Conservation (phyloP, 176 grass and related monocot species). For the Eremochloa ophiuroides region DNA sequence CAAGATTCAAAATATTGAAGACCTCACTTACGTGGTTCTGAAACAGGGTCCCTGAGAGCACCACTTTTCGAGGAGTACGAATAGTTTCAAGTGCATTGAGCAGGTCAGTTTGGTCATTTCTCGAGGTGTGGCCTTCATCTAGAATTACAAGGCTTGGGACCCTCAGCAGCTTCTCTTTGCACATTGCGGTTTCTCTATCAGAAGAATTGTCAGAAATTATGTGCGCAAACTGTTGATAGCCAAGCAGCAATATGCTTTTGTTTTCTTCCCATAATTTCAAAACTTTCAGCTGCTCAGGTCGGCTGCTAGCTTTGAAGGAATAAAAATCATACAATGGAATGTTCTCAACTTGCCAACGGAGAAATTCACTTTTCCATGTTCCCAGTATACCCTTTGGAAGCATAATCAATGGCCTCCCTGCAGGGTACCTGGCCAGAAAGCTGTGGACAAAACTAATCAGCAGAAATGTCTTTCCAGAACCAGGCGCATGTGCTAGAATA, state of each 20-base stretch:
- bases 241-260: slow-evolving; percentile 66
- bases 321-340: slow-evolving; percentile 83
- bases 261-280: slow-evolving; percentile 69
- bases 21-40: slow-evolving; percentile 89
- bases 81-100: slow-evolving; percentile 67
- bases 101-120: slow-evolving; percentile 64
- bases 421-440: slow-evolving; percentile 65
- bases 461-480: slow-evolving; percentile 91
- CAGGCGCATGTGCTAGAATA: slow-evolving; percentile 90
- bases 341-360: slow-evolving; percentile 66
- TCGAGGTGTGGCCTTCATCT: slow-evolving; percentile 90
- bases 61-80: slow-evolving; percentile 75
- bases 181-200: slow-evolving; percentile 33
- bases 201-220: slow-evolving; percentile 44
- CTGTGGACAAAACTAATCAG: slow-evolving; percentile 84
- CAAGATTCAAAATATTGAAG: slow-evolving; percentile 84
- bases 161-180: slow-evolving; percentile 54
- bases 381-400: slow-evolving; percentile 78
- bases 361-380: slow-evolving; percentile 76
- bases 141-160: slow-evolving; percentile 75
- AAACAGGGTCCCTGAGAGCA: slow-evolving; percentile 84
- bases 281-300: slow-evolving; percentile 60
- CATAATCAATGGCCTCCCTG: slow-evolving; percentile 62
- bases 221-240: slow-evolving; percentile 69
- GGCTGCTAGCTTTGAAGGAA: slow-evolving; percentile 49